A percentile compares a stretch with the other conserved stretches of the same genome.
Evolutionary conservation across 2,329 filamentous ascomycete species (phyloP).

Genomic region (Stagonosporopsis rhizophila): DNA sequence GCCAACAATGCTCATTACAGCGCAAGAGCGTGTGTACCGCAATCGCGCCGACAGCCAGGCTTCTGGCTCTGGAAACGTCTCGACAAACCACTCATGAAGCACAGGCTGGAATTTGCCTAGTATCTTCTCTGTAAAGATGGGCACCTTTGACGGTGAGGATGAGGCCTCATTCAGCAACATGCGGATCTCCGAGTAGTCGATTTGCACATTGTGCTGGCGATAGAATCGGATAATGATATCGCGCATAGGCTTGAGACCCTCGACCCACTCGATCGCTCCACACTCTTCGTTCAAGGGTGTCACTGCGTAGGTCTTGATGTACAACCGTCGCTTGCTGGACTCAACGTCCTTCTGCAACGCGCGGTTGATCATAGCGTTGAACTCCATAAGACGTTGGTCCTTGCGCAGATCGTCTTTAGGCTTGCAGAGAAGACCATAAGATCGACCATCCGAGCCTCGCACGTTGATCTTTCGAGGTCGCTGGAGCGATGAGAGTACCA

Average conservation of each 20-base stretch:
- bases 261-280: conserved; percentile 97
- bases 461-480: conserved; percentile 90
- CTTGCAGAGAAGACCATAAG: conserved; percentile 92
- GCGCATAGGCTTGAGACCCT: conserved; percentile 90
- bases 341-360: conserved; percentile 91
- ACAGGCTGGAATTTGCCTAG: conserved; percentile 79
- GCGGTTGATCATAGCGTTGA: conserved; percentile 97
- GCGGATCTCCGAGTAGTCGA: conserved; percentile 69
- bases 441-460: conserved; percentile 84
- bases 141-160: conserved; percentile 65
- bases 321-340: conserved; percentile 82
- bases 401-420: conserved; percentile 98
- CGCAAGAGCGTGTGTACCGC: conserved; percentile 89
- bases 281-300: conserved; percentile 97
- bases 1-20: conserved; percentile 99
- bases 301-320: conserved; percentile 94
- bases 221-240: conserved; percentile 87
- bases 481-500: conserved; percentile 89
- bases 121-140: conserved; percentile 73
- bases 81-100: conserved; percentile 92
- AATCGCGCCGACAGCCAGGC: conserved; percentile 90
- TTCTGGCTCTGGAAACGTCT: conserved; percentile 91
- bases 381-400: conserved; percentile 98
- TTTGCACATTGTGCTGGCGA: conserved; percentile 71
- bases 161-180: conserved; percentile 72